phyloP scores from a whole-genome alignment of 192 early-diverging fungal species.

The Umbelopsis isabellina region DNA sequence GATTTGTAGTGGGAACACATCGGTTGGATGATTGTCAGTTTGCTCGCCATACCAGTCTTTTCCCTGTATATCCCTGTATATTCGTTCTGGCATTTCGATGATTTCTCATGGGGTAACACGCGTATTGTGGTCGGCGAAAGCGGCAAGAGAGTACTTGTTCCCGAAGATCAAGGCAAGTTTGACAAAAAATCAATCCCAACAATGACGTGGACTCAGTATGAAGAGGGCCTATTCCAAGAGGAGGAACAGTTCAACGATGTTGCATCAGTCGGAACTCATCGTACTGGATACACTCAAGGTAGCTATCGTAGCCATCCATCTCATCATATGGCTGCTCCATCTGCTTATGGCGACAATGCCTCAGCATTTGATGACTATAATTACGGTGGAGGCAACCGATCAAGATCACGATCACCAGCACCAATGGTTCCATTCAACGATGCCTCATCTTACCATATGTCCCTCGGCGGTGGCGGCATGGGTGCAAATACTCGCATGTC shows the following conservation, averaged over 20 bases:
- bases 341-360: conserved; percentile 9
- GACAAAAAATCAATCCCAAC: conserved; percentile 75
- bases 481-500: conserved; percentile 22
- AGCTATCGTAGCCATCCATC: conserved; percentile 40
- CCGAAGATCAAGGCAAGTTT: conserved; percentile 75
- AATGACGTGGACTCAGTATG: conserved; percentile 84
- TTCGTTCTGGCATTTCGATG: conserved; percentile 99
- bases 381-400: conserved; percentile 16
- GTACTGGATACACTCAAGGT: conserved; percentile 48
- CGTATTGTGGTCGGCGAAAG: conserved; percentile 89
- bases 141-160: conserved; percentile 67
- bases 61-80: conserved; percentile 84
- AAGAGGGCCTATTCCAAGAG: conserved; percentile 70
- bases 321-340: conserved; percentile 2
- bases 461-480: not conserved
- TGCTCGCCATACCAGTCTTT: conserved; percentile 90
- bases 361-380: not conserved
- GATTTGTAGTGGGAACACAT: conserved; percentile 81
- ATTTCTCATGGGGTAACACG: conserved; percentile 99
- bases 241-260: conserved; percentile 43
- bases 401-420: conserved; percentile 23
- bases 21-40: conserved; percentile 97
- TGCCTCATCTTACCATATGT: not conserved
- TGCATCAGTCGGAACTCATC: conserved; percentile 46
- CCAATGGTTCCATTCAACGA: conserved; percentile 23